Evolutionary conservation across 2,329 filamentous ascomycete species (phyloP), one percentile per base, ranked within the genome.

Genomic region (Dendrostoma leiphaemia): DNA sequence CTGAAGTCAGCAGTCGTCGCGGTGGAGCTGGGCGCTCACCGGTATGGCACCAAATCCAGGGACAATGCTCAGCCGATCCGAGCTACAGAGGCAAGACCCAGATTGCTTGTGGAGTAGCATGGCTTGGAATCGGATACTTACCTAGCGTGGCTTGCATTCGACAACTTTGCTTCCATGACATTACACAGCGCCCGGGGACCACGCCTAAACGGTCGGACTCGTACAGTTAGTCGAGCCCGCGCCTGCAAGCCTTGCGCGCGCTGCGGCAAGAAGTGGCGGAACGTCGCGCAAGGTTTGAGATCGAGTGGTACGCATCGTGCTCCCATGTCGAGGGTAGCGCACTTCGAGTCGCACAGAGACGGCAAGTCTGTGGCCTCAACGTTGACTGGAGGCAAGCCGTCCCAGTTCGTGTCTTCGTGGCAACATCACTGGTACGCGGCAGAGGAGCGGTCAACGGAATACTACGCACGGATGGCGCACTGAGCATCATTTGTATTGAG

Each of bases 281-380:
- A 48, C 35, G 47, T 53, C 37, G 41, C 29, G 31, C 51, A 53
- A 60, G 55, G 61, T 59, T 56, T 56, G 44, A 63, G 62, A 63
- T 63, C 62, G 53, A 35, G 62, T 62, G 19, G 40, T 47, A 63
- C 61, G 49, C 54, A 63, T 63, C 61, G 61, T 48, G 17, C 4
- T 8, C 9, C 21, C 10, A 28, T 28, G 19, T 26, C 26, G 24
- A 40, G 7, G 31, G 21, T 13, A 13, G n/a, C 32, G 26, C 24
- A 44, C 23, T 28, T 24, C 26, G 17, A 35, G 17, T 6, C 26
- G n/a, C 19, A 23, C 37, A 34, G n/a, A 13, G 12, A 38, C 23
- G 23, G 28, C 13, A 19, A 41, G 17, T 21, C 45, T 48, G 6
- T 21, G 31, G 31, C 45, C 43, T 46, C 26, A 28, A 26, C 24